Evolutionary conservation across 768 basidiomycete genomes (phyloP), one percentile per base, ranked within the genome.

Genomic region (Suillus clintonianus): DNA sequence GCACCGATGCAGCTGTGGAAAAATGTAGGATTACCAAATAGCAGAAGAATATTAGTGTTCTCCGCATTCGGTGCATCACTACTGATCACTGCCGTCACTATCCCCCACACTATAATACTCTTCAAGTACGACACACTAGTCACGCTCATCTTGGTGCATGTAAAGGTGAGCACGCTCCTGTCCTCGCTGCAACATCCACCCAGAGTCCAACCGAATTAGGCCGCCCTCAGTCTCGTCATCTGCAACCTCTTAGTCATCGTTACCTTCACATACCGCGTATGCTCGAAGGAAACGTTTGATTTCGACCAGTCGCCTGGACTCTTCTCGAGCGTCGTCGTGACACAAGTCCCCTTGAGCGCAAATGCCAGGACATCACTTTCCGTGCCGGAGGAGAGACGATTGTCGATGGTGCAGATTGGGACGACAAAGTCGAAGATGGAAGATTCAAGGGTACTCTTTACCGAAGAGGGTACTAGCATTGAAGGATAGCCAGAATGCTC

Each of bases 231-330:
- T 5, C 41, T 70, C 30, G 58, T 75, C 47, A 62, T 73, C 8
- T 74, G 72, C 65, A 71, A 71, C 24, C 61, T 70, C 17, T 65
- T 74, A 47, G 73, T 75, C 41, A 63, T 73, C 42, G 67, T 71
- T 24, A 41, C 68, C 19, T 71, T 70, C 11, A 19, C 65, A 6
- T 67, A 67, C 47, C 72, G 68, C 14, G 15, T 67, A 3, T 67
- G 32, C 32, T 32, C 22, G 48, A 61, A 59, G 24, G 47, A 42
- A 15, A 37, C 5, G 6, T 50, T 19, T 8, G 61, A 65, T 58
- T 61, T 67, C 6, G 68, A 67, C 14, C 37, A 39, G 37, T 39
- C 37, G 11, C 37, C 13, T 13, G 37, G 37, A 39, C 37, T 39
- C 37, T 39, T 39, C 37, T 39, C 37, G 37, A 39, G 37, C 37